Conservation (phyloP, 2,329 filamentous ascomycete species). For the Fusarium pilosicola region DNA sequence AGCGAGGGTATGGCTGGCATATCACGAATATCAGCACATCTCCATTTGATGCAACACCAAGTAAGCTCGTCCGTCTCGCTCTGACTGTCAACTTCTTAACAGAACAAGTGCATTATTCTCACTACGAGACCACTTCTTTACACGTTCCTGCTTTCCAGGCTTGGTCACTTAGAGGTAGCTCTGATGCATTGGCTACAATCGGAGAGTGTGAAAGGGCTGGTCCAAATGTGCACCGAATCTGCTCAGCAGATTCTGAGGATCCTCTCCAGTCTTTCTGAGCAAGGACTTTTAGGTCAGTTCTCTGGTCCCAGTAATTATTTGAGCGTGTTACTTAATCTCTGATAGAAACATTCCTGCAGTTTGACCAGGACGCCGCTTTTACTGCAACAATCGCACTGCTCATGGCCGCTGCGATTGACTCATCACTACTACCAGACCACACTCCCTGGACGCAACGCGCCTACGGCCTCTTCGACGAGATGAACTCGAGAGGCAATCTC, state of each 20-base stretch:
- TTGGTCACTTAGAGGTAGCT: conserved; percentile 31
- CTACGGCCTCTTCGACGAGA: conserved; percentile 57
- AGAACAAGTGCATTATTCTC: conserved; percentile 29
- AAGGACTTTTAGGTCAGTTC: conserved; percentile 21
- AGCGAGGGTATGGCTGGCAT: conserved; percentile 26
- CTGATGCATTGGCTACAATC: conserved; percentile 38
- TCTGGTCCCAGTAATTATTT: accelerated
- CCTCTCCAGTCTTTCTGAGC: conserved; percentile 27
- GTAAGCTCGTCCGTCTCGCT: not conserved
- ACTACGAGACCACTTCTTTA: conserved; percentile 35
- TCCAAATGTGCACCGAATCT: conserved; percentile 21
- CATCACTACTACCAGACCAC: conserved; percentile 47
- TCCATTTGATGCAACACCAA: conserved; percentile 37
- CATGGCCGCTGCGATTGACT: conserved; percentile 52
- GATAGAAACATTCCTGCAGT: conserved; percentile 22
- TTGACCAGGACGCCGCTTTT: conserved; percentile 28
- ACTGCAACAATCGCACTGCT: conserved; percentile 52
- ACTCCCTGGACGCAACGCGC: conserved; percentile 53
- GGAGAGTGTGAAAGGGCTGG: conserved; percentile 22
- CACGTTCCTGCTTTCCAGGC: conserved; percentile 31
- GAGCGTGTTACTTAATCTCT: not conserved
- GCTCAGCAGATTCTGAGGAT: conserved; percentile 30
- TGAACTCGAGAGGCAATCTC: conserved; percentile 56
- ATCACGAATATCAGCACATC: conserved; percentile 30
- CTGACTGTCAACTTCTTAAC: not conserved